Percentiles rank a stretch among this genome's conserved stretches.
Evolutionary conservation across 768 basidiomycete genomes (phyloP).

Genomic region (Pulveroboletus sp.): DNA sequence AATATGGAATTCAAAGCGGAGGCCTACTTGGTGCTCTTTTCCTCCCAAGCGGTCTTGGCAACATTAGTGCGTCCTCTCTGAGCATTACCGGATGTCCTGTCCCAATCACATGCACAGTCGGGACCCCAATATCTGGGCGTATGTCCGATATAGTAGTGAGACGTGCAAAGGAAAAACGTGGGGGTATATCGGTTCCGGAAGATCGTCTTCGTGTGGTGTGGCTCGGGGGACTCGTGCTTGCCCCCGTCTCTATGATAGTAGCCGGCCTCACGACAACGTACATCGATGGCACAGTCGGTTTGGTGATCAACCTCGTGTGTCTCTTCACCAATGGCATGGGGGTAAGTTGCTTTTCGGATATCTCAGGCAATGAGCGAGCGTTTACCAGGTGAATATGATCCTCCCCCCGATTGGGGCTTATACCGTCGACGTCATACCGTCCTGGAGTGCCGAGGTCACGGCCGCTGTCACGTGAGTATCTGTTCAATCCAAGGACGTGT

Average conservation of each 20-base stretch:
- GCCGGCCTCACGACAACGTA: conserved; percentile 50
- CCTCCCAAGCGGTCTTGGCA: conserved; percentile 27
- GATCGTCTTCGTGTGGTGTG: conserved; percentile 57
- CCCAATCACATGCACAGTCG: conserved; percentile 36
- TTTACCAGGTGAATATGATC: conserved; percentile 48
- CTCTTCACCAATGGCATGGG: conserved; percentile 63
- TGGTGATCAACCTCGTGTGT: conserved; percentile 47
- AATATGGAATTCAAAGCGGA: conserved; percentile 23
- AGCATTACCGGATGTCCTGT: not conserved
- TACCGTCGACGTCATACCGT: conserved; percentile 54
- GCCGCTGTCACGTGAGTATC: conserved; percentile 49
- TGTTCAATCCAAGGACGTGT: not conserved
- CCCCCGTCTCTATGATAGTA: conserved; percentile 47
- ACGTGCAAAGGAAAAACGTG: conserved; percentile 43
- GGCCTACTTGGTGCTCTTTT: conserved; percentile 21
- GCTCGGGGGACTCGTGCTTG: conserved; percentile 41
- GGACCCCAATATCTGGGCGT: conserved; percentile 54
- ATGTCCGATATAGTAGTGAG: conserved; percentile 53
- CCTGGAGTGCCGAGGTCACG: conserved; percentile 58
- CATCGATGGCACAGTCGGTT: conserved; percentile 45
- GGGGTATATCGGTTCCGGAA: conserved; percentile 62
- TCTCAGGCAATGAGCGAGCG: not conserved
- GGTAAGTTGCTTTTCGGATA: conserved; percentile 32
- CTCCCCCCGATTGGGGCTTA: conserved; percentile 55
- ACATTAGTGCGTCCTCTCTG: conserved; percentile 12